Evolutionary conservation across 768 basidiomycete species (phyloP).

Genomic region (Termitomyces sp.): DNA sequence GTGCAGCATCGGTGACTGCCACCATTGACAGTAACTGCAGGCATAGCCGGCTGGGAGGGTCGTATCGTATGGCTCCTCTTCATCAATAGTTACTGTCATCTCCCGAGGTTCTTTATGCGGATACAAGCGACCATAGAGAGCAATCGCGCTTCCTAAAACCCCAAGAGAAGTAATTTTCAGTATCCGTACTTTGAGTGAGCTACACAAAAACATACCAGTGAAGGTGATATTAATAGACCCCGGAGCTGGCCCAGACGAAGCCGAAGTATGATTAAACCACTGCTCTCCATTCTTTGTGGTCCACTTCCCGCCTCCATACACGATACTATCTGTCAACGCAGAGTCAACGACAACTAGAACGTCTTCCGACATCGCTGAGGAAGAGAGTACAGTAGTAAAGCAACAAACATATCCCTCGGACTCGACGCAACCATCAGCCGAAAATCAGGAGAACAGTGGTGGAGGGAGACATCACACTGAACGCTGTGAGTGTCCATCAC

Average conservation of each 20-base stretch:
- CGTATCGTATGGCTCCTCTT: neutral
- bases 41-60: neutral
- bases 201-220: neutral
- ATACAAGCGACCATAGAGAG: neutral
- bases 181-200: neutral
- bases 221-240: neutral
- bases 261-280: neutral
- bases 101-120: neutral
- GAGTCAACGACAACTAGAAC: slow-evolving; percentile 1
- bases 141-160: neutral
- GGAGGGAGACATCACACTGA: neutral
- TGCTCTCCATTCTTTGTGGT: neutral
- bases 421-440: neutral
- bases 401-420: neutral
- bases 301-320: neutral
- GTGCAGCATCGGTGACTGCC: neutral
- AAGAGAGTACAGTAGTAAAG: neutral
- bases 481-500: neutral
- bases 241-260: neutral
- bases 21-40: slow-evolving; percentile 5
- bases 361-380: neutral
- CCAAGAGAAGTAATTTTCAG: neutral
- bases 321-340: neutral
- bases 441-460: neutral
- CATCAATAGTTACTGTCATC: slow-evolving; percentile 1